phyloP scores from a whole-genome alignment of 257 asterid species.

The Thymus mandschuricus region DNA sequence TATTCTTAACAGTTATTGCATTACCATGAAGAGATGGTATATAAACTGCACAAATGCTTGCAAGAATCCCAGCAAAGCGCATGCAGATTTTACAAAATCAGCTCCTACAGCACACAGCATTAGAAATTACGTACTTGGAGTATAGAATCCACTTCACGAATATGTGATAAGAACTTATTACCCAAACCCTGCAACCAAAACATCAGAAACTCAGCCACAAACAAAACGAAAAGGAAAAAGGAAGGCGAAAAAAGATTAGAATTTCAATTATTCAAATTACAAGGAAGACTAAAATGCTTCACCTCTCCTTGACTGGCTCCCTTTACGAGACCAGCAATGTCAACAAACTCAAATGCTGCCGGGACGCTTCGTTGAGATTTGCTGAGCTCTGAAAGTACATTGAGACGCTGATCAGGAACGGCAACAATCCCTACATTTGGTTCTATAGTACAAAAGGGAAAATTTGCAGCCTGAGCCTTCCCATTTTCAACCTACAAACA shows the following conservation, averaged over 20 bases:
- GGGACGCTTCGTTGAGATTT: conserved; percentile 85
- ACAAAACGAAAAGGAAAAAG: conserved; percentile 20
- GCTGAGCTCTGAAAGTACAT: conserved; percentile 82
- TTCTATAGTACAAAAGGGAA: conserved; percentile 94
- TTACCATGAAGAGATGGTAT: conserved; percentile 20
- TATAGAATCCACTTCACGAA: conserved; percentile 96
- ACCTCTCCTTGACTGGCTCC: conserved; percentile 99
- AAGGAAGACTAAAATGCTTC: conserved; percentile 30
- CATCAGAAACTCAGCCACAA: conserved; percentile 19
- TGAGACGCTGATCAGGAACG: conserved; percentile 91
- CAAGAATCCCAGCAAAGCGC: conserved; percentile 8
- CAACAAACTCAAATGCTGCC: conserved; percentile 95
- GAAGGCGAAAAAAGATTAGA: conserved; percentile 13
- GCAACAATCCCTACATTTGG: conserved; percentile 96
- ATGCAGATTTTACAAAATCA: not conserved
- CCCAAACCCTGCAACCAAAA: conserved; percentile 82
- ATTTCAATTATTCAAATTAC: conserved; percentile 25
- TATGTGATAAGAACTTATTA: conserved; percentile 92
- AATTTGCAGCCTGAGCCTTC: conserved; percentile 98
- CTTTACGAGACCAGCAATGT: conserved; percentile 97
- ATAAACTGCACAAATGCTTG: conserved; percentile 1
- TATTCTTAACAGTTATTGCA: conserved; percentile 7
- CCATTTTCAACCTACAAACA: conserved; percentile 91
- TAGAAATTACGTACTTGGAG: conserved; percentile 67
- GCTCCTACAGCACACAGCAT: not conserved